These are phyloP conservation scores for Salinomyces thailandicus DNA, from an alignment of 2,329 filamentous ascomycete genomes.

Conservation along the genomic window DNA sequence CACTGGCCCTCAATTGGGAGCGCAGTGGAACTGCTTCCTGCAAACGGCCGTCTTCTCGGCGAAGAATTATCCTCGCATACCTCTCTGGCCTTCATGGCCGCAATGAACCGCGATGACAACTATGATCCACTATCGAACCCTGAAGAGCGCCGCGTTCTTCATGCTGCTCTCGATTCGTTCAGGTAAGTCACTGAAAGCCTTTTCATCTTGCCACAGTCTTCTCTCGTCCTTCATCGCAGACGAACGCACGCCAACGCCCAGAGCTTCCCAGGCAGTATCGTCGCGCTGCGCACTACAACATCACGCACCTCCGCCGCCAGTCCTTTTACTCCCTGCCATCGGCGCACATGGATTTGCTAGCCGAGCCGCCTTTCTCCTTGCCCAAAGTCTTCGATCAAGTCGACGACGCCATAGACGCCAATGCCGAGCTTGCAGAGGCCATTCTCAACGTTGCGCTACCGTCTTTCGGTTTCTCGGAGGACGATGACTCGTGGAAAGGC, in stretches of 20 bases:
- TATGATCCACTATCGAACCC: constrained; percentile 57
- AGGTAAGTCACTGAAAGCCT: constrained; percentile 50
- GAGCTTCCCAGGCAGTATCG: constrained; percentile 49
- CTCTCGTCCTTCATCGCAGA: too few species aligned
- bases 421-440: constrained; percentile 68
- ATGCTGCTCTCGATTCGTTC: constrained; percentile 79
- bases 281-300: constrained; percentile 74
- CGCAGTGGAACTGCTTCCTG: background rate
- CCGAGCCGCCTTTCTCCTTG: constrained; percentile 70
- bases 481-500: constrained; percentile 53
- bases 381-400: constrained; percentile 66
- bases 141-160: constrained; percentile 71
- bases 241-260: background rate
- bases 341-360: constrained; percentile 72
- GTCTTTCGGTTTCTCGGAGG: constrained; percentile 49
- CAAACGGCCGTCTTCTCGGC: background rate
- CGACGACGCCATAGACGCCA: constrained; percentile 80
- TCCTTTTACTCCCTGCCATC: constrained; percentile 86
- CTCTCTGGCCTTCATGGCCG: too few species aligned
- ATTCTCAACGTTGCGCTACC: constrained; percentile 62
- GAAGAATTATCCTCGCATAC: too few species aligned
- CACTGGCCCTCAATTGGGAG: too few species aligned
- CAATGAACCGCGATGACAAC: too few species aligned
- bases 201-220: too few species aligned
- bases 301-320: constrained; percentile 80